These are phyloP conservation scores for Pueraria montana DNA, from an alignment of 306 rosid genomes.

Conservation along the genomic window DNA sequence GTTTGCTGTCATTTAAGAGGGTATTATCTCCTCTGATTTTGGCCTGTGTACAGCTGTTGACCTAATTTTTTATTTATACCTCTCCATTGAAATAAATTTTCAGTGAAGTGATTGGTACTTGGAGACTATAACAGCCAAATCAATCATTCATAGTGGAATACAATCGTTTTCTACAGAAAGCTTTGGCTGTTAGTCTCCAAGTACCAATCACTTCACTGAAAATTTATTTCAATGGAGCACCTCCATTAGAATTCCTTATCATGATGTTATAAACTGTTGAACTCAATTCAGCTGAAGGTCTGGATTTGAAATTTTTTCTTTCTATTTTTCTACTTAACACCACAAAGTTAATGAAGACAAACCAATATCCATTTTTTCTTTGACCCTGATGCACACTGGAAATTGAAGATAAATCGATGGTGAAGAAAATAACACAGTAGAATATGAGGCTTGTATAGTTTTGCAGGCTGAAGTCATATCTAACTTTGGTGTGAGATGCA, in stretches of 20 bases:
- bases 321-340: not conserved
- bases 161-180: not conserved
- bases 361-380: not conserved
- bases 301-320: not conserved
- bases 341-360: conserved; percentile 31
- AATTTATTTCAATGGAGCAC: conserved; percentile 13
- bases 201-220: not conserved
- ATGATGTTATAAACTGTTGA: conserved; percentile 10
- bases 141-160: not conserved
- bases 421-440: conserved; percentile 6
- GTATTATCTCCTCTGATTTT: not conserved
- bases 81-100: not conserved
- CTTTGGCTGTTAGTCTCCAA: conserved; percentile 10
- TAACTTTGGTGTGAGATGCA: conserved; percentile 33
- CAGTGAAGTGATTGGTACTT: not conserved
- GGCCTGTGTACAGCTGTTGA: not conserved
- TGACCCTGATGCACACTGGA: conserved; percentile 5
- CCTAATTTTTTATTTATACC: not conserved
- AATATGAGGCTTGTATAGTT: not conserved
- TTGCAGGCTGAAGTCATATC: conserved; percentile 32
- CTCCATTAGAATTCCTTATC: conserved; percentile 31
- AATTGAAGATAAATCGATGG: conserved; percentile 16
- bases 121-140: not conserved
- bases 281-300: not conserved
- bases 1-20: not conserved